These are phyloP conservation scores for Fusarium euwallaceae DNA, from an alignment of 2,329 filamentous ascomycete species.

Conservation along the genomic window DNA sequence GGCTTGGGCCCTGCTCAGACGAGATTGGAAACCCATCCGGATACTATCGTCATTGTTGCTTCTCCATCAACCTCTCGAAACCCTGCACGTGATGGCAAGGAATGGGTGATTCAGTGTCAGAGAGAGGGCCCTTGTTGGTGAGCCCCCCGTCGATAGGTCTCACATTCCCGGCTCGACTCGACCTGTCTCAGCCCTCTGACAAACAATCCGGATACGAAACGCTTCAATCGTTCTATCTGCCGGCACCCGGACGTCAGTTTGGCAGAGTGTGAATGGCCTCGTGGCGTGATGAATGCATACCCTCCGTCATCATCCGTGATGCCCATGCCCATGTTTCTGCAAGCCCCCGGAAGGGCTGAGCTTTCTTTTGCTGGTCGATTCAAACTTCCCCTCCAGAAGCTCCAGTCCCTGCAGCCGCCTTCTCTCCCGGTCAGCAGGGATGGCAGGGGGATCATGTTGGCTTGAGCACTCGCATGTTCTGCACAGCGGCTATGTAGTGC, in stretches of 20 bases:
- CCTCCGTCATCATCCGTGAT: slow-evolving; percentile 40
- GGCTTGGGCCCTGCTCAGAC: not conserved
- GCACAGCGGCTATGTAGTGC: slow-evolving; percentile 58
- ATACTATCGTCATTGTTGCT: slow-evolving; percentile 9
- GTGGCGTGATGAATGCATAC: slow-evolving; percentile 41
- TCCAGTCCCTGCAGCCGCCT: slow-evolving; percentile 50
- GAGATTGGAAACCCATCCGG: not conserved
- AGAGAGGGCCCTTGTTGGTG: not conserved
- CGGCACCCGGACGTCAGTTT: slow-evolving; percentile 19
- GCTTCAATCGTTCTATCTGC: slow-evolving; percentile 15
- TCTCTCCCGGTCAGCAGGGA: slow-evolving; percentile 40
- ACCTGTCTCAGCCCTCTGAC: slow-evolving; percentile 23
- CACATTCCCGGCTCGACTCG: slow-evolving; percentile 7
- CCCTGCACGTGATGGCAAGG: slow-evolving; percentile 24
- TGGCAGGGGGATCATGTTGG: slow-evolving; percentile 47
- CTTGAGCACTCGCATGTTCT: slow-evolving; percentile 58
- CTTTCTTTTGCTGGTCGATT: slow-evolving; percentile 37
- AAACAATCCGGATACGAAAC: slow-evolving; percentile 31
- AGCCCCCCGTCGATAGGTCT: slow-evolving; percentile 9
- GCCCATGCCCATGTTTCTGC: slow-evolving; percentile 40
- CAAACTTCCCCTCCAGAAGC: slow-evolving; percentile 37
- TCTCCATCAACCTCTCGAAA: slow-evolving; percentile 6
- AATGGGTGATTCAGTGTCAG: slow-evolving; percentile 9
- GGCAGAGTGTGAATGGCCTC: slow-evolving; percentile 14
- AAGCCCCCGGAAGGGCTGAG: slow-evolving; percentile 41